A percentile compares a stretch with the other conserved stretches of the same genome.
Evolutionary conservation across 2,329 filamentous ascomycete species (phyloP).

Genomic region (Phialemoniopsis sp.): DNA sequence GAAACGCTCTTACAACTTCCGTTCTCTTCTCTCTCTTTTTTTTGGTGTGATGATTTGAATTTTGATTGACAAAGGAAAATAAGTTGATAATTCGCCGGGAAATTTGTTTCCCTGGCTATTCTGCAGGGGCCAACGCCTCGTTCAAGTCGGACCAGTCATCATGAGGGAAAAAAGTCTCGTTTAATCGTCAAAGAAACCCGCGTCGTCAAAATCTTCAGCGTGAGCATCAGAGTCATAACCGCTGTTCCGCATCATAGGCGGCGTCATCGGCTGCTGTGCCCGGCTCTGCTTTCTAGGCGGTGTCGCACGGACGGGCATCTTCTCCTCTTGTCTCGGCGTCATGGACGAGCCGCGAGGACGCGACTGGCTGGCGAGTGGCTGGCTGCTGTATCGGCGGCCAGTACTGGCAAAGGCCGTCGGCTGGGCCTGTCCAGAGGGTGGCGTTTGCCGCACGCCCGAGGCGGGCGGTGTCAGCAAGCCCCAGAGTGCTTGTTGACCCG

Average conservation of each 20-base stretch:
- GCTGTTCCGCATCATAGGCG: slow-evolving; percentile 56
- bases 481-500: slow-evolving; percentile 59
- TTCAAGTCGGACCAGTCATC: no score
- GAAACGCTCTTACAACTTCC: no score
- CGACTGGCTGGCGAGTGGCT: slow-evolving; percentile 37
- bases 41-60: slow-evolving; percentile 1
- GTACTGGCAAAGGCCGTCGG: slow-evolving; percentile 59
- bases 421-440: slow-evolving; percentile 33
- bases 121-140: no score
- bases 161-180: slow-evolving; percentile 2
- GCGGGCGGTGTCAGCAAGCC: slow-evolving; percentile 89
- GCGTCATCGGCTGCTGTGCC: slow-evolving; percentile 45
- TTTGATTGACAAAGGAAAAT: slow-evolving; percentile 18
- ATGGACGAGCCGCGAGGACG: slow-evolving; percentile 20
- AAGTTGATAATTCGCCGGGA: background rate
- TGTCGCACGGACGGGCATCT: slow-evolving; percentile 27
- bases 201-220: slow-evolving; percentile 55
- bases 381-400: slow-evolving; percentile 52
- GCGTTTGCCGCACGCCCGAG: slow-evolving; percentile 63
- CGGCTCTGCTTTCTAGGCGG: slow-evolving; percentile 36
- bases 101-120: background rate
- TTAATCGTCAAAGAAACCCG: slow-evolving; percentile 51
- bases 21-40: no score
- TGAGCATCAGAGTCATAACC: slow-evolving; percentile 60
- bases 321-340: slow-evolving; percentile 31